Evolutionary conservation across 164 flowering plant species (phyloP).

Genomic region (Echeveria elegans): DNA sequence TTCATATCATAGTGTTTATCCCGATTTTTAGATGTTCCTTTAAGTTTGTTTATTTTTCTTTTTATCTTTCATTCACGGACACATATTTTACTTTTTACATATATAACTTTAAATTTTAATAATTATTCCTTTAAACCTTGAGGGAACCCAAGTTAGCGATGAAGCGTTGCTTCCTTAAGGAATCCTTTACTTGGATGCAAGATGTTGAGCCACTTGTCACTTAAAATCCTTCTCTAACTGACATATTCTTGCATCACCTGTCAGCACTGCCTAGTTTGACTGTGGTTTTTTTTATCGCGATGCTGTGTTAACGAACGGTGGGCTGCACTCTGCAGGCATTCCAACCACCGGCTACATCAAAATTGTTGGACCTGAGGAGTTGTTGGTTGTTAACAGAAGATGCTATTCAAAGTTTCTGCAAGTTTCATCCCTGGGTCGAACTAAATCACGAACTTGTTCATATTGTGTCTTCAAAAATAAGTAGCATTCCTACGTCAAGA

Average conservation of each 20-base stretch:
- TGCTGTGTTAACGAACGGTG: constrained; percentile 58
- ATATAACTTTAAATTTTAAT: too few species aligned
- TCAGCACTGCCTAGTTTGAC: constrained; percentile 44
- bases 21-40: too few species aligned
- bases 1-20: too few species aligned
- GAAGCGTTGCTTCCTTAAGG: constrained; percentile 36
- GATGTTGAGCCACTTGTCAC: constrained; percentile 38
- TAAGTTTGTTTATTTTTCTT: too few species aligned
- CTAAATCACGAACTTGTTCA: constrained; percentile 53
- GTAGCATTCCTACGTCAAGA: constrained; percentile 12
- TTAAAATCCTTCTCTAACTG: constrained; percentile 54
- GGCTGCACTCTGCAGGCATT: constrained; percentile 50
- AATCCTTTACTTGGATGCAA: constrained; percentile 29
- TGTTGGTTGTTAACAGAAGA: constrained; percentile 83
- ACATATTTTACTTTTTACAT: too few species aligned
- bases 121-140: constrained; percentile 62
- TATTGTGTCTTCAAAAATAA: constrained; percentile 14
- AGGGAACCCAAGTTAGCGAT: constrained; percentile 44
- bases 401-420: constrained; percentile 35
- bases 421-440: constrained; percentile 41
- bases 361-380: constrained; percentile 54
- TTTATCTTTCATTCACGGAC: too few species aligned
- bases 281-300: constrained; percentile 42
- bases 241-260: constrained; percentile 32
- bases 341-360: constrained; percentile 41